Base-by-base conservation (phyloP, 352 stramenopile genomes). In the Phytophthora brassicae region DNA sequence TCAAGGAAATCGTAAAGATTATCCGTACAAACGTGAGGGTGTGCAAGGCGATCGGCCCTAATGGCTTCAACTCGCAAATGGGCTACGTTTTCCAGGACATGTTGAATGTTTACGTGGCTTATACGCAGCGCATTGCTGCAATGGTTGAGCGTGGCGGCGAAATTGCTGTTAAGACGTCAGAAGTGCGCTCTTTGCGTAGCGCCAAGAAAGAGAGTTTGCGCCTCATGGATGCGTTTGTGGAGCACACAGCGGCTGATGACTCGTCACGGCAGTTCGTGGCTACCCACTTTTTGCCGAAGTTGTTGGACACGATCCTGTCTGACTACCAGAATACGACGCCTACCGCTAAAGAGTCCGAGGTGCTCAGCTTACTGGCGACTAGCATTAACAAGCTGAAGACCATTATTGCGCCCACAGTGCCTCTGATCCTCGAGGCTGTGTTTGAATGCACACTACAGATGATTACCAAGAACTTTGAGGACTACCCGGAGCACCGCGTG, bases 401-500 rank as follows among this genome's bases (percentile, higher is more conserved):
- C 52, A 79, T 83, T 20, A 92, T 95, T 44, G 86, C 79, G 7
- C 73, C 78, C 17, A 85, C 66, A 1, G 95, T 99, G 29, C 96
- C 97, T 12, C 81, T 88, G 60, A 98, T 99, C 45, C 91, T 99
- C 70, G 94, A 99, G 58, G 86, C 95, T 49, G 94, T 99, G 23
- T 99, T 99, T 71, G 94, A 99, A 79, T 98, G 93, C 67, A 99
- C 97, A 36, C 79, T 99, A 24, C 89, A 99, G 71, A 99, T 99
- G 96, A 99, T 99, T 70, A 99, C 97, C 6, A 96, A 90, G 57
- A 99, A 99, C 79, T 99, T 99, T 72, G 91, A 99, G 70, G 97
- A 99, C 70, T 99, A 97, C 72, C 97, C 97, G 0, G 97, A 99
- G 69, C 96, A 99, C 72, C 86, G 97, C 53, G 95, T 99, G 56